Percentiles rank a stretch among this genome's conserved stretches.
Evolutionary conservation across 345 rosid species (phyloP).

Genomic region (Citrus cavaleriei): DNA sequence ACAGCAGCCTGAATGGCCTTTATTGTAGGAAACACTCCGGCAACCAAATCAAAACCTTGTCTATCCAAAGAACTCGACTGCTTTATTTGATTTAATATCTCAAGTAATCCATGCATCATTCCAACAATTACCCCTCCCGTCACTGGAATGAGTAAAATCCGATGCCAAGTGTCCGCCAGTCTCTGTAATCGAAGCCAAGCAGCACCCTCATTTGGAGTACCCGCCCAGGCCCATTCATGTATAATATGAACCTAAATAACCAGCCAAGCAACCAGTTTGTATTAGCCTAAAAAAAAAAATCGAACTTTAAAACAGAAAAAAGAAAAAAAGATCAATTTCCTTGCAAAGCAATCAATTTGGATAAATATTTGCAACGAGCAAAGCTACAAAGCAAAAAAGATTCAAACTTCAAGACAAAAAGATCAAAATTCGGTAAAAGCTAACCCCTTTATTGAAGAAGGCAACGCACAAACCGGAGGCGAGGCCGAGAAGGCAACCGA

Average conservation of each 20-base stretch:
- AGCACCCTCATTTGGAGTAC: slow-evolving; percentile 97
- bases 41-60: slow-evolving; percentile 77
- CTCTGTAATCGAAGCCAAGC: slow-evolving; percentile 94
- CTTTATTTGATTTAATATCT: slow-evolving; percentile 82
- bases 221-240: slow-evolving; percentile 99
- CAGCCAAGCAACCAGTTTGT: slow-evolving; percentile 5
- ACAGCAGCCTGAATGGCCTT: slow-evolving; percentile 97
- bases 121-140: slow-evolving; percentile 96
- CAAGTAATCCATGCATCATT: slow-evolving; percentile 96
- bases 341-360: slow-evolving; percentile 14
- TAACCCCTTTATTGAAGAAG: slow-evolving; percentile 84
- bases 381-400: background rate
- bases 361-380: background rate
- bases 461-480: slow-evolving; percentile 92
- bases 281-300: background rate
- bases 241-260: slow-evolving; percentile 71
- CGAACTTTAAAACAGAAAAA: background rate
- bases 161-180: slow-evolving; percentile 90
- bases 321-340: too few relatives aligned
- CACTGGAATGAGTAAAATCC: slow-evolving; percentile 86
- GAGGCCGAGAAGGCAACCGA: slow-evolving; percentile 88
- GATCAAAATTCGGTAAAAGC: background rate
- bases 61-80: slow-evolving; percentile 64
- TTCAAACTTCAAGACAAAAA: background rate
- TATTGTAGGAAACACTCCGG: slow-evolving; percentile 75